Conservation (phyloP, 768 basidiomycete genomes). For the Phylloporus arenicola region DNA sequence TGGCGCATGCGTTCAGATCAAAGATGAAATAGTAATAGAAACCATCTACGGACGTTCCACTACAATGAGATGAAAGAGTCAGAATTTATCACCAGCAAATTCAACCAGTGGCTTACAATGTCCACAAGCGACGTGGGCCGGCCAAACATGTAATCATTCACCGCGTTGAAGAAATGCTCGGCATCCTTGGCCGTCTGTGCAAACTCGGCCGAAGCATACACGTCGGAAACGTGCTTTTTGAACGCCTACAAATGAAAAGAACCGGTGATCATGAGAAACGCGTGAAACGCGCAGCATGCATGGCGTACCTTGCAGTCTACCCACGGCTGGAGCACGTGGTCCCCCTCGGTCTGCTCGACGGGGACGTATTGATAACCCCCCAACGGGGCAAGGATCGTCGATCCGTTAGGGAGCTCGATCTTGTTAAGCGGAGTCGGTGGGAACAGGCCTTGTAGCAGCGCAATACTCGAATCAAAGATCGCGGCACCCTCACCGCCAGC, state of each 20-base stretch:
- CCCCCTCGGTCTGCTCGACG: constrained; percentile 54
- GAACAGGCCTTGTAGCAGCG: constrained; percentile 78
- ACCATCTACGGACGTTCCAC: constrained; percentile 61
- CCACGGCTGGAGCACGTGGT: constrained; percentile 79
- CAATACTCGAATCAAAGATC: constrained; percentile 80
- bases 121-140: constrained; percentile 58
- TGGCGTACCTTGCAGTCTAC: constrained; percentile 48
- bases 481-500: constrained; percentile 74
- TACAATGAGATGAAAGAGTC: constrained; percentile 26
- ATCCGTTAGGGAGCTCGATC: constrained; percentile 73
- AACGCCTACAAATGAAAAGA: constrained; percentile 42
- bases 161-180: constrained; percentile 54
- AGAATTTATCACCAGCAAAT: constrained; percentile 1
- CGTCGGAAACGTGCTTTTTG: constrained; percentile 56
- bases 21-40: constrained; percentile 2
- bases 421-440: constrained; percentile 67
- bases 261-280: constrained; percentile 20
- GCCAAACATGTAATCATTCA: constrained; percentile 68
- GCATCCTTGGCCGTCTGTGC: constrained; percentile 51
- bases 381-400: constrained; percentile 65
- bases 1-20: constrained; percentile 4
- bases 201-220: constrained; percentile 63
- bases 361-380: constrained; percentile 86
- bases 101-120: constrained; percentile 40
- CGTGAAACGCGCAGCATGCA: constrained; percentile 31